phyloP scores from a whole-genome alignment of 306 rosid species.

The Arachis hypogaea region DNA sequence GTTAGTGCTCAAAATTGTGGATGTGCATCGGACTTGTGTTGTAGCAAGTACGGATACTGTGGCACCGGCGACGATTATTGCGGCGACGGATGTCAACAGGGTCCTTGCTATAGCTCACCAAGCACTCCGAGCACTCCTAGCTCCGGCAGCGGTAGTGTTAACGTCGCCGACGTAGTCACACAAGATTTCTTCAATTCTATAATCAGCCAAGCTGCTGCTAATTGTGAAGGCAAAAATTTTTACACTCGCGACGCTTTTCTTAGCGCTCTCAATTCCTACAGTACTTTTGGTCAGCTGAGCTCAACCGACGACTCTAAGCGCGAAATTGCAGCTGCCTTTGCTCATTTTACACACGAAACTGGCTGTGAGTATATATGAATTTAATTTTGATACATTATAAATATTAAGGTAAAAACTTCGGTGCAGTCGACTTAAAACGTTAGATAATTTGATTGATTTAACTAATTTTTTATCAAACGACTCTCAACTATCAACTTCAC shows the following conservation, averaged over 20 bases:
- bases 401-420: no score
- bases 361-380: conserved; percentile 50
- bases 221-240: conserved; percentile 63
- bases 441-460: no score
- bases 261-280: conserved; percentile 51
- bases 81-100: conserved; percentile 66
- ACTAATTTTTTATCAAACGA: no score
- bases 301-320: conserved; percentile 63
- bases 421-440: no score
- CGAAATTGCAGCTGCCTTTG: conserved; percentile 83
- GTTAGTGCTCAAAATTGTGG: conserved; percentile 58
- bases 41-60: conserved; percentile 71
- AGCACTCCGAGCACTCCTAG: conserved; percentile 26
- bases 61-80: conserved; percentile 55
- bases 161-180: conserved; percentile 63
- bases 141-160: conserved; percentile 32
- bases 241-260: conserved; percentile 55
- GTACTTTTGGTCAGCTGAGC: conserved; percentile 51
- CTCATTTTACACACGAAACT: conserved; percentile 78
- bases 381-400: no score
- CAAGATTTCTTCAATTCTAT: conserved; percentile 54
- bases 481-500: no score
- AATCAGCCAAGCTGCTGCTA: conserved; percentile 46
- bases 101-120: conserved; percentile 50
- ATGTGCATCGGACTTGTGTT: conserved; percentile 58